phyloP scores from a whole-genome alignment of 1,284 basidiomycete species.

The Athelia sp. region DNA sequence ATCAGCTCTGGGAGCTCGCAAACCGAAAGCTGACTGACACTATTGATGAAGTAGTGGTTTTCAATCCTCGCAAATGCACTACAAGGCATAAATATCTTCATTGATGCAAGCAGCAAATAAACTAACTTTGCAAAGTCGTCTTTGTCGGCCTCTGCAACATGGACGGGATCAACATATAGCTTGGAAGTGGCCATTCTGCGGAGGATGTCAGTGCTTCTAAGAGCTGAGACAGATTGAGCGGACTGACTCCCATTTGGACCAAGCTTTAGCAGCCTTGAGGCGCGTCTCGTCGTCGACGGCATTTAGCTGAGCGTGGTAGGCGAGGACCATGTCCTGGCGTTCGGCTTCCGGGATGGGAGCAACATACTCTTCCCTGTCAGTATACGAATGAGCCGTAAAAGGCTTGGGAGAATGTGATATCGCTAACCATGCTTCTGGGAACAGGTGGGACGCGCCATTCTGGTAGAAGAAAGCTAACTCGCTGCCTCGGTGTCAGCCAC shows the following conservation, averaged over 20 bases:
- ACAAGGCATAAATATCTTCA: conserved; percentile 9
- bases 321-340: conserved; percentile 73
- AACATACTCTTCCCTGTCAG: conserved; percentile 72
- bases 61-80: conserved; percentile 90
- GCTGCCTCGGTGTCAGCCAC: no score
- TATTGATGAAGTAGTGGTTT: conserved; percentile 88
- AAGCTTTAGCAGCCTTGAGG: conserved; percentile 75
- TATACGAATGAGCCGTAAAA: neutral
- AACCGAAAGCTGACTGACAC: conserved; percentile 31
- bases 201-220: conserved; percentile 6
- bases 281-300: conserved; percentile 67
- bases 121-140: conserved; percentile 71
- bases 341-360: conserved; percentile 79
- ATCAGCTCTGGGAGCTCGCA: neutral
- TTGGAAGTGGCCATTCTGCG: conserved; percentile 76
- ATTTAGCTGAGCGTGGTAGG: conserved; percentile 83
- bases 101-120: neutral
- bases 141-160: conserved; percentile 67
- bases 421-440: conserved; percentile 80
- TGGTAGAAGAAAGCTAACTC: conserved; percentile 95
- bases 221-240: neutral
- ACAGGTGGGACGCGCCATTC: conserved; percentile 74
- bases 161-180: conserved; percentile 63
- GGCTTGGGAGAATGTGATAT: neutral
- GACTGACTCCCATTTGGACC: conserved; percentile 85